Base-by-base conservation (phyloP, 768 basidiomycete genomes). In the Boletellus emodensis region DNA sequence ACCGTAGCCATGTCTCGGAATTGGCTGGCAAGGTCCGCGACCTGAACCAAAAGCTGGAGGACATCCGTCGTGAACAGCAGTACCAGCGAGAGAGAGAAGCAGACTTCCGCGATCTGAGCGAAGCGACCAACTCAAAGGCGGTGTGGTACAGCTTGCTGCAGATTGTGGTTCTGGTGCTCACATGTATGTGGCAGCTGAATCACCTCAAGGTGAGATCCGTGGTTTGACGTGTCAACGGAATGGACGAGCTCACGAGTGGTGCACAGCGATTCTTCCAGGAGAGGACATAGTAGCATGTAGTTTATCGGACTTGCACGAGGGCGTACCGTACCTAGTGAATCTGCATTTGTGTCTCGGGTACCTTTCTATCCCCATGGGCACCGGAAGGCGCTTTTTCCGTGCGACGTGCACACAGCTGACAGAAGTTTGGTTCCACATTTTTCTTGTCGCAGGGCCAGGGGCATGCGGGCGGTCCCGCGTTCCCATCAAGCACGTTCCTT, bases 31-130 rank as follows among this genome's bases (percentile, higher is more conserved):
- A 91, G 69, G 77, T 99, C 48, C 84, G 91, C 24, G 96, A 98
- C 61, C 75, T 99, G 54, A 99, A 98, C 71, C 79, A 84, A 62
- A 95, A 93, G 69, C 76, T 99, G 43, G 90, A 90, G 67, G 93
- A 95, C 60, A 87, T 98, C 48, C 79, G 92, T 40, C 77, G 93
- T 22, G 96, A 98, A 71, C 96, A 99, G 72, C 90, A 94, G 70
- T 99, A 97, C 65, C 95, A 98, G 74, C 79, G 96, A 38, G 95
- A 99, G 72, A 76, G 96, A 57, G 96, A 99, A 71, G 77, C 89
- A 11, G 86, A 90, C 59, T 99, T 88, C 65, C 75, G 96, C 35
- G 74, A 93, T 70, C 69, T 97, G 55, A 94, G 90, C 59, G 96
- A 99, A 70, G 68, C 71, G 14, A 95, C 92, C 35, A 99, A 99